Conservation (phyloP, 257 asterid species). For the Nicotiana knightiana region DNA sequence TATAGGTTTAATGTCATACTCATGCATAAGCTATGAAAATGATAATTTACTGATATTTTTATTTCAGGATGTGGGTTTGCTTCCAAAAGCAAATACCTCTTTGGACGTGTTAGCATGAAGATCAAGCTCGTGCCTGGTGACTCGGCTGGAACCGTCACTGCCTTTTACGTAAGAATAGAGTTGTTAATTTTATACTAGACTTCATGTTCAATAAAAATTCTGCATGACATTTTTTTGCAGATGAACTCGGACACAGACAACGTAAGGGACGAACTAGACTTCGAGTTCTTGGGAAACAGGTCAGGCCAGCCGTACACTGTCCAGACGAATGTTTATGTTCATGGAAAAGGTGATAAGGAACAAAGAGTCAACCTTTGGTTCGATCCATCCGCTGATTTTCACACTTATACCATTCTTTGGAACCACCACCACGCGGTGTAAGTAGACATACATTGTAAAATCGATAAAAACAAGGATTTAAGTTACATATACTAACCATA, state of each 20-base stretch:
- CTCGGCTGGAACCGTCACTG: slow-evolving; percentile 48
- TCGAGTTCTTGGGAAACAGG: slow-evolving; percentile 87
- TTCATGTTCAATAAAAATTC: no score
- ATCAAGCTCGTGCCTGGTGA: slow-evolving; percentile 47
- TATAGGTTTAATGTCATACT: no score
- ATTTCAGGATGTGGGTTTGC: slow-evolving; percentile 37
- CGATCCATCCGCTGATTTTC: slow-evolving; percentile 67
- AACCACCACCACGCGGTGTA: slow-evolving; percentile 53
- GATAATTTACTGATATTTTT: background rate
- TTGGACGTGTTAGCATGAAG: slow-evolving; percentile 38
- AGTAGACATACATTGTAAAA: slow-evolving; percentile 19
- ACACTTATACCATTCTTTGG: slow-evolving; percentile 62
- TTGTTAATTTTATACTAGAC: background rate
- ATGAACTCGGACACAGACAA: slow-evolving; percentile 69
- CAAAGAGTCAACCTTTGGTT: slow-evolving; percentile 90
- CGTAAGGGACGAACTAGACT: slow-evolving; percentile 74
- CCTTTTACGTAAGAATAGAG: slow-evolving; percentile 28
- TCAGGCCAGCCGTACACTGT: slow-evolving; percentile 87
- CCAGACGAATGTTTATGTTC: slow-evolving; percentile 78
- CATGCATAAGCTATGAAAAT: background rate
- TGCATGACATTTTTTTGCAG: slow-evolving; percentile 19
- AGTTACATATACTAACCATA: background rate
- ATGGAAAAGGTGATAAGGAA: slow-evolving; percentile 79
- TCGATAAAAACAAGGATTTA: background rate
- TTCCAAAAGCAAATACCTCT: slow-evolving; percentile 25